Conservation (phyloP, 2,329 filamentous ascomycete species). For the Ceratocystis lukuohia region DNA sequence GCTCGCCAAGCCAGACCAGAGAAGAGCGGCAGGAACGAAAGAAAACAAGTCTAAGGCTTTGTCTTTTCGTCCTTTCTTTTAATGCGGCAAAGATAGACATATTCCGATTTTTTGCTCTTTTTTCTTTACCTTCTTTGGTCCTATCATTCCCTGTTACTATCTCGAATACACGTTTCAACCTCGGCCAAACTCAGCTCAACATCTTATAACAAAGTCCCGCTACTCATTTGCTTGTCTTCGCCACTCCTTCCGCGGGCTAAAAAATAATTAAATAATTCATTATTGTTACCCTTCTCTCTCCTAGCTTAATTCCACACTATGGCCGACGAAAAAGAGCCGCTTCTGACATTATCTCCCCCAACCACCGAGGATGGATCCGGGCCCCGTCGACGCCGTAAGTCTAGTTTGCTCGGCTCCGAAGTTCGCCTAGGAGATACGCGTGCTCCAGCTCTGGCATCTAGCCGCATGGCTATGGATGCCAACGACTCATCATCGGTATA, state of each 20-base stretch:
- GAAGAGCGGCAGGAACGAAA: neutral
- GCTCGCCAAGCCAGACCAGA: too few species aligned
- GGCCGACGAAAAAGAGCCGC: neutral
- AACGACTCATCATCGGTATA: conserved; percentile 16
- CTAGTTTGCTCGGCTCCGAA: conserved; percentile 40
- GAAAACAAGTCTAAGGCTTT: neutral
- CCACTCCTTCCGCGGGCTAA: neutral
- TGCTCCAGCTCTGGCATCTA: conserved; percentile 41
- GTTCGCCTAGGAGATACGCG: conserved; percentile 43
- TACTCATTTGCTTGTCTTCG: neutral
- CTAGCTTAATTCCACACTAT: neutral
- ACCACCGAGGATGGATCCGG: conserved; percentile 22
- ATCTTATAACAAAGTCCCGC: too few species aligned
- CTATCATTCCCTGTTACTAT: too few species aligned
- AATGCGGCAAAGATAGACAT: neutral
- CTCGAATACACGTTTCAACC: too few species aligned
- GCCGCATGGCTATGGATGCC: conserved; percentile 33
- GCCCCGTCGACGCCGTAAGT: conserved; percentile 40
- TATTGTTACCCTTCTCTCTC: neutral
- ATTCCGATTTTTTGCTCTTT: neutral
- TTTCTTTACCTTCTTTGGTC: neutral
- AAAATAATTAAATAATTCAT: neutral
- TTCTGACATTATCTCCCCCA: neutral
- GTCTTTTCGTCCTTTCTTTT: neutral
- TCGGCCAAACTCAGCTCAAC: too few species aligned